These are phyloP conservation scores for Penicillium digitatum DNA, from an alignment of 2,329 filamentous ascomycete species.

Conservation along the genomic window DNA sequence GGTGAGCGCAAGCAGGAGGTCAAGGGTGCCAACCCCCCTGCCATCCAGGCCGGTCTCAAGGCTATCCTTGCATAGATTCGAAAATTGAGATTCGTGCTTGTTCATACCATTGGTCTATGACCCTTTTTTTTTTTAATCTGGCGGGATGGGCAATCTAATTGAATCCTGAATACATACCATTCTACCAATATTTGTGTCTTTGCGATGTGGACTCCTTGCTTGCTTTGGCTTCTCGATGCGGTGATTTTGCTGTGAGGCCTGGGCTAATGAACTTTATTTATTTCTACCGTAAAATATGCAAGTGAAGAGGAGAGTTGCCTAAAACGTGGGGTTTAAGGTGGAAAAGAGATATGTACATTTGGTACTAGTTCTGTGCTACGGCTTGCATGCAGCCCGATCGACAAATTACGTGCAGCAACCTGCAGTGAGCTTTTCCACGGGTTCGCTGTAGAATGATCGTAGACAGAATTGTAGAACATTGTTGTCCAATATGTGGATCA, in stretches of 20 bases:
- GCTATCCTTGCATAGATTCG: constrained; percentile 20
- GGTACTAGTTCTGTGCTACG: background rate
- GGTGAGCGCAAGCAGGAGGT: constrained; percentile 69
- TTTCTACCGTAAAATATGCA: too few species aligned
- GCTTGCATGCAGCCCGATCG: background rate
- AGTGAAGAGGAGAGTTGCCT: too few species aligned
- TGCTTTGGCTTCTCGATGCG: background rate
- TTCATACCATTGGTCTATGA: background rate
- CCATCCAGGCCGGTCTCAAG: constrained; percentile 50
- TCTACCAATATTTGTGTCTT: background rate
- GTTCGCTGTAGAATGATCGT: background rate
- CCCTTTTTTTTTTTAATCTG: background rate
- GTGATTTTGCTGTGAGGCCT: background rate
- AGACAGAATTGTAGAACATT: background rate
- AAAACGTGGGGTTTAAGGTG: background rate
- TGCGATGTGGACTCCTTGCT: background rate
- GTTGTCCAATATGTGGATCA: background rate
- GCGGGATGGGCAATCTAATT: background rate
- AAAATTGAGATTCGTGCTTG: constrained; percentile 2
- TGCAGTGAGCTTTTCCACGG: constrained; percentile 1
- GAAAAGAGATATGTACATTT: background rate
- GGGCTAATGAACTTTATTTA: background rate
- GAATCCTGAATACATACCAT: constrained; percentile 2
- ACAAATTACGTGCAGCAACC: background rate
- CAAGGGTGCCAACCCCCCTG: constrained; percentile 73